Conservation (phyloP, 2,329 filamentous ascomycete genomes). For the Colletotrichum gigasporum region DNA sequence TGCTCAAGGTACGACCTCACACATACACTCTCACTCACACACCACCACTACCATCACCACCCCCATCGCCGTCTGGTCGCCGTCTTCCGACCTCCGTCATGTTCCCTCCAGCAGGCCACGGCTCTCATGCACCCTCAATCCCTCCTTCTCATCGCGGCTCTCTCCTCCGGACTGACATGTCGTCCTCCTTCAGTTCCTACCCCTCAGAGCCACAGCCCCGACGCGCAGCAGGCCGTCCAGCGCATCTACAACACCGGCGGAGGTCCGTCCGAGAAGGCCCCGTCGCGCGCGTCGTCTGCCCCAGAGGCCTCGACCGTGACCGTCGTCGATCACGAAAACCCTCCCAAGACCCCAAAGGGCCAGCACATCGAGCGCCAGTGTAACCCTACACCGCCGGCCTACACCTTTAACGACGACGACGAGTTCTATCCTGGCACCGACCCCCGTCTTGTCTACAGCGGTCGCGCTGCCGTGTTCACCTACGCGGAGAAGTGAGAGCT, state of each 20-base stretch:
- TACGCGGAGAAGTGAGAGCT: too few species aligned
- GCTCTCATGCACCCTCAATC: neutral
- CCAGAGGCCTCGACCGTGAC: neutral
- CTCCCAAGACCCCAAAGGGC: constrained; percentile 8
- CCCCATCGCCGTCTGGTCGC: neutral
- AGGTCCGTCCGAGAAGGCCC: neutral
- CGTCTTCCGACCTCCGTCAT: neutral
- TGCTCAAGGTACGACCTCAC: constrained; percentile 15
- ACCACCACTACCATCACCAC: too few species aligned
- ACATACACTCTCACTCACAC: too few species aligned
- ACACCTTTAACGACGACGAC: constrained; percentile 22
- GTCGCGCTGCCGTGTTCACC: too few species aligned
- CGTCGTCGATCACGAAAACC: neutral
- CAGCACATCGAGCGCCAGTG: neutral
- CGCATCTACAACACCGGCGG: neutral
- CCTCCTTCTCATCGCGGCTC: constrained; percentile 7
- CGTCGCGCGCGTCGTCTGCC: neutral
- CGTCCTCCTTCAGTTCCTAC: neutral
- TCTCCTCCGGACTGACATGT: neutral
- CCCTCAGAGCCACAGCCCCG: neutral
- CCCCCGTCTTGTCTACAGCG: too few species aligned
- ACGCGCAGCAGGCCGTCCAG: neutral
- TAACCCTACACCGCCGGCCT: constrained; percentile 9
- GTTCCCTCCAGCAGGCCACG: neutral
- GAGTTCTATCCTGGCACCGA: constrained; percentile 15